Evolutionary conservation across 108 stramenopile genomes (phyloP).

Genomic region (Fragilariopsis cylindrus): DNA sequence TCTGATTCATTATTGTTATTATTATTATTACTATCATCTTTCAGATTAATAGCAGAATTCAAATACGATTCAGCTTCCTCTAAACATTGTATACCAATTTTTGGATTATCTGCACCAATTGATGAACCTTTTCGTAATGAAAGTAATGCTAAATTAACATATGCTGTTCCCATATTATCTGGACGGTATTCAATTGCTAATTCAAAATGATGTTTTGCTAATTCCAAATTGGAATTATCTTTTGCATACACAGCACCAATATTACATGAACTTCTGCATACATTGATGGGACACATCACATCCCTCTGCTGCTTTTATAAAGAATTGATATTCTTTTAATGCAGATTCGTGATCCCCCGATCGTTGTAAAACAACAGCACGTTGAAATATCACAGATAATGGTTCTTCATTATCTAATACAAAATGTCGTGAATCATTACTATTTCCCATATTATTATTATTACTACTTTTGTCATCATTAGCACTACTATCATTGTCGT

Average conservation of each 20-base stretch:
- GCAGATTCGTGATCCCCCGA: constrained; percentile 21
- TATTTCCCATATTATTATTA: too few species aligned
- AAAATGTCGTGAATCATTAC: too few species aligned
- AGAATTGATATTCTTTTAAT: constrained; percentile 34
- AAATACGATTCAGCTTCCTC: neutral
- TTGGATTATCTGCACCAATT: constrained; percentile 3
- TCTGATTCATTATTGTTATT: too few species aligned
- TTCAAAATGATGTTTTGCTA: constrained; percentile 26
- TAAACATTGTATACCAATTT: neutral
- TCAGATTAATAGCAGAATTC: neutral
- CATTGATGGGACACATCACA: constrained; percentile 21
- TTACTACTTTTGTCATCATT: neutral
- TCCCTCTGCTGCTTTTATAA: constrained; percentile 42
- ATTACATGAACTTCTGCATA: constrained; percentile 44
- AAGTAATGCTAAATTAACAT: constrained; percentile 41
- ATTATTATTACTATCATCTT: neutral
- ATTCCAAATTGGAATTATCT: constrained; percentile 6
- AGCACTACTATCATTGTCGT: neutral
- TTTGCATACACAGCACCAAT: constrained; percentile 38
- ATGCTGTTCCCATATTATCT: constrained; percentile 28
- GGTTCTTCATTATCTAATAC: constrained; percentile 34
- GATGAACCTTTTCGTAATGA: constrained; percentile 23
- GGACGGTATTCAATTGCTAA: constrained; percentile 21
- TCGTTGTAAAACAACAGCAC: constrained; percentile 41
- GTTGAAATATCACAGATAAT: constrained; percentile 32